Conservation (phyloP, 1,284 basidiomycete genomes). For the Austroboletus niveus region DNA sequence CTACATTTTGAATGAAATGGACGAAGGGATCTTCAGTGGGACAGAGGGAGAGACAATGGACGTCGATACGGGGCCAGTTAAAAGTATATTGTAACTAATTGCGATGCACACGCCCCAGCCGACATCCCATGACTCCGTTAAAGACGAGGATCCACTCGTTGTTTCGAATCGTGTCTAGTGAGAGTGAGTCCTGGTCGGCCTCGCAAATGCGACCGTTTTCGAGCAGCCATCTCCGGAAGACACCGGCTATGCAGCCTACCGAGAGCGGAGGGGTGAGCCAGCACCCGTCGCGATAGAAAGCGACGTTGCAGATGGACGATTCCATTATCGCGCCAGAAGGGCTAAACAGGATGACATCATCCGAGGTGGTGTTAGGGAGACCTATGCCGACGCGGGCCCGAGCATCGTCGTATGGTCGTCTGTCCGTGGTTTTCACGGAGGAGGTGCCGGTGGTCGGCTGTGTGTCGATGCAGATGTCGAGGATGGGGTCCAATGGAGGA, state of each 20-base stretch:
- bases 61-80: constrained; percentile 31
- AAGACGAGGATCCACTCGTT: constrained; percentile 67
- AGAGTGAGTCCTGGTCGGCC: constrained; percentile 42
- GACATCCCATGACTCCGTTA: constrained; percentile 70
- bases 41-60: constrained; percentile 46
- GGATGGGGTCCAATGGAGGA: constrained; percentile 29
- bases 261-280: constrained; percentile 66
- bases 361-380: constrained; percentile 15
- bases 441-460: constrained; percentile 49
- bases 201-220: constrained; percentile 53
- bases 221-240: constrained; percentile 63
- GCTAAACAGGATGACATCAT: constrained; percentile 68
- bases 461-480: constrained; percentile 52
- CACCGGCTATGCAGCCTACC: constrained; percentile 68
- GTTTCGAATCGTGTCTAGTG: constrained; percentile 41
- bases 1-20: constrained; percentile 91
- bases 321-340: constrained; percentile 52
- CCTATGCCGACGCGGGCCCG: constrained; percentile 49
- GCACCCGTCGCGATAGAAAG: constrained; percentile 49
- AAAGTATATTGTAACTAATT: constrained; percentile 17
- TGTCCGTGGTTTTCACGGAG: constrained; percentile 65
- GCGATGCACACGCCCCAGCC: constrained; percentile 42
- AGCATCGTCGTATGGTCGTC: constrained; percentile 58
- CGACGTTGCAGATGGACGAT: constrained; percentile 66
- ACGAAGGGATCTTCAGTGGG: constrained; percentile 65